A percentile compares a stretch with the other conserved stretches of the same genome.
These are phyloP conservation scores for Agrocybe pediades DNA, from an alignment of 768 basidiomycete species.

Conservation along the genomic window DNA sequence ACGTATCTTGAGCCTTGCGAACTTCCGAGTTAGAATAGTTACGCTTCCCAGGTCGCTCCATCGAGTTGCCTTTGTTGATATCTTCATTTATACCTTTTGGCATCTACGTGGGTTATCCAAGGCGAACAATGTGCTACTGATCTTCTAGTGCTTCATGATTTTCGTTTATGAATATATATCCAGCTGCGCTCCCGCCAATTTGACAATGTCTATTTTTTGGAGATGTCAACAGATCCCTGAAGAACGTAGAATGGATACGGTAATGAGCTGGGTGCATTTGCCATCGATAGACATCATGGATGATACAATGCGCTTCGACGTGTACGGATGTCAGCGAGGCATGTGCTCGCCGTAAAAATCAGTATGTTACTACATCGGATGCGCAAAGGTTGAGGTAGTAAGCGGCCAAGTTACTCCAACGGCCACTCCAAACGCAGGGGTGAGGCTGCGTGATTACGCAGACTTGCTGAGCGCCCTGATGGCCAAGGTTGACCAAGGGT, in stretches of 20 bases:
- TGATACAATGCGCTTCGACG: too few species aligned
- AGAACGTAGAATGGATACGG: neutral
- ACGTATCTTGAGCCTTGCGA: conserved; percentile 4
- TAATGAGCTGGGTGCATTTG: neutral
- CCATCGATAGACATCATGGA: too few species aligned
- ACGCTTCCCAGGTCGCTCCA: conserved; percentile 2
- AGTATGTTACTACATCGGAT: too few species aligned
- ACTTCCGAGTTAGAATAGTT: conserved; percentile 4
- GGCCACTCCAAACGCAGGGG: too few species aligned
- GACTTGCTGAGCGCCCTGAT: neutral
- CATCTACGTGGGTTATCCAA: too few species aligned
- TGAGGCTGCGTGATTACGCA: too few species aligned
- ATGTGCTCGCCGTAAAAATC: neutral
- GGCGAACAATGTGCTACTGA: too few species aligned
- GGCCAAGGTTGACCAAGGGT: neutral
- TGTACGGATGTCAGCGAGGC: neutral
- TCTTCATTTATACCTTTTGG: too few species aligned
- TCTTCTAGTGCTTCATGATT: neutral
- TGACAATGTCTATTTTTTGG: too few species aligned
- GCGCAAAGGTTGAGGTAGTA: neutral
- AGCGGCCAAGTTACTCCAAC: neutral
- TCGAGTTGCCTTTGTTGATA: neutral
- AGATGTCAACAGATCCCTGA: neutral
- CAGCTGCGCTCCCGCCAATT: too few species aligned
- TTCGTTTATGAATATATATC: too few species aligned